phyloP scores from a whole-genome alignment of 306 rosid genomes.

The Vigna unguiculata region DNA sequence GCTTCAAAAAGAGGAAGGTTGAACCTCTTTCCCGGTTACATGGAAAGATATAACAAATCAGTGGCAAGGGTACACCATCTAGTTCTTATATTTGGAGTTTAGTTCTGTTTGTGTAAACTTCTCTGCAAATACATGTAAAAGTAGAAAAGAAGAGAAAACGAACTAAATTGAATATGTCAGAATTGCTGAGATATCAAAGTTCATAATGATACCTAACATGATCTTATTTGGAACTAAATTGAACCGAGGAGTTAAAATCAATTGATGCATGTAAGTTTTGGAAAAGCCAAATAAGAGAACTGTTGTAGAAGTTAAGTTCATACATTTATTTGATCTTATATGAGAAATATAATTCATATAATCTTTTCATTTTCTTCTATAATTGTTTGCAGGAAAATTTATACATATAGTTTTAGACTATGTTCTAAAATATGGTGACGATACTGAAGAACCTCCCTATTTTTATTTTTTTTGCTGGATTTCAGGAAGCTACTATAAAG shows the following conservation, averaged over 20 bases:
- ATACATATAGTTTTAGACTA: not conserved
- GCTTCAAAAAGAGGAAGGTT: constrained; percentile 74
- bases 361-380: not conserved
- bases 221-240: too few relatives aligned
- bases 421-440: constrained; percentile 9
- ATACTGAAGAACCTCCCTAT: constrained; percentile 5
- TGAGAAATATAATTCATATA: not conserved
- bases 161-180: too few relatives aligned
- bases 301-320: too few relatives aligned
- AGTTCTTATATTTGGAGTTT: constrained; percentile 20
- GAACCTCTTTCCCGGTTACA: constrained; percentile 85
- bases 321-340: too few relatives aligned
- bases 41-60: constrained; percentile 89
- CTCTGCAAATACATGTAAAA: not conserved
- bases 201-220: too few relatives aligned
- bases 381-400: not conserved
- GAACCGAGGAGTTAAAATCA: too few relatives aligned
- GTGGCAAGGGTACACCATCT: constrained; percentile 63
- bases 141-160: not conserved
- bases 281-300: not conserved
- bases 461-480: constrained; percentile 17
- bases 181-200: too few relatives aligned
- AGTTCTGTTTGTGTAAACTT: not conserved
- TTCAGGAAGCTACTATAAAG: constrained; percentile 77
- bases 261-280: not conserved